A percentile compares a stretch with the other conserved stretches of the same genome.
These are phyloP conservation scores for Mortierella sp. DNA, from an alignment of 371 early-diverging fungal genomes.

Conservation along the genomic window DNA sequence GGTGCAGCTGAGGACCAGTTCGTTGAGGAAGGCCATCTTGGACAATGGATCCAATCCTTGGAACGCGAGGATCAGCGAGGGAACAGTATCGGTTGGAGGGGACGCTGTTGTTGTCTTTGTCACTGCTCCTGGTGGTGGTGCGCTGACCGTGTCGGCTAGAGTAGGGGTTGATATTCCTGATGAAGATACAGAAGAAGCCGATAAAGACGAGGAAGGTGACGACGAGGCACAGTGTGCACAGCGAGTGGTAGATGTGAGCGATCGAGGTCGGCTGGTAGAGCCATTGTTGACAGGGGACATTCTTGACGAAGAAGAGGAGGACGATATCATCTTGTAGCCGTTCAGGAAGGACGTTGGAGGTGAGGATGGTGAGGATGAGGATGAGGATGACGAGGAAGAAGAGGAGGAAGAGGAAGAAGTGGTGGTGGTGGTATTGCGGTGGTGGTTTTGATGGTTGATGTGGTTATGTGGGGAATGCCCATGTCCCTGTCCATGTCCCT, in stretches of 20 bases:
- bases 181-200: neutral
- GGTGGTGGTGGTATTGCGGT: neutral
- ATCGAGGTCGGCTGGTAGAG: neutral
- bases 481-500: neutral
- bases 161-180: slow-evolving; percentile 17
- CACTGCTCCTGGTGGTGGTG: neutral
- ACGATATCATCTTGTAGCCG: neutral
- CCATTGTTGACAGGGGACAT: neutral
- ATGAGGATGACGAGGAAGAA: neutral
- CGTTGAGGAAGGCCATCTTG: slow-evolving; percentile 44
- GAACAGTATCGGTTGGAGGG: neutral
- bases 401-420: slow-evolving; percentile 13
- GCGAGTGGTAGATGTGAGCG: neutral
- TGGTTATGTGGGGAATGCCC: neutral
- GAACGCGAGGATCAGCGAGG: slow-evolving; percentile 29
- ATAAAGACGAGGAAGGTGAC: slow-evolving; percentile 14
- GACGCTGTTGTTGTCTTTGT: neutral
- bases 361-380: neutral
- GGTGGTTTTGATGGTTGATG: neutral
- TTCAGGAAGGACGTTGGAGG: neutral
- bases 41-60: slow-evolving; percentile 36
- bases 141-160: slow-evolving; percentile 21
- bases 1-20: slow-evolving; percentile 68
- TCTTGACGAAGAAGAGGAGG: neutral
- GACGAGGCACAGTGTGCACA: neutral